A percentile compares a stretch with the other conserved stretches of the same genome.
phyloP scores from a whole-genome alignment of 2,329 filamentous ascomycete genomes.

The Neonectria coccinea region DNA sequence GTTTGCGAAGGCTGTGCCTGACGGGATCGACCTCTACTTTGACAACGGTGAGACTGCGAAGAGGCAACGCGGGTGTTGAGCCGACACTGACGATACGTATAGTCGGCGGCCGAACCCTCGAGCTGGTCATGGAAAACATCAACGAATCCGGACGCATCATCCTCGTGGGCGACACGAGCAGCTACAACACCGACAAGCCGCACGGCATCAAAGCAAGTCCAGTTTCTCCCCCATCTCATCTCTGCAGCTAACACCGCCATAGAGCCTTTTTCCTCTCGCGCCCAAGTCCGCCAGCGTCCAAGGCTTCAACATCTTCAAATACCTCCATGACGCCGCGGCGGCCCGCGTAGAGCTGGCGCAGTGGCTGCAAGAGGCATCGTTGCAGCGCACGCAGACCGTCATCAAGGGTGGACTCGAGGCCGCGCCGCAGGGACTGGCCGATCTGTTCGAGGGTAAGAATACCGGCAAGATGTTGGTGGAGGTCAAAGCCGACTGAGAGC shows the following conservation, averaged over 20 bases:
- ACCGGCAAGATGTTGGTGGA: constrained; percentile 64
- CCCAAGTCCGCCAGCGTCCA: constrained; percentile 59
- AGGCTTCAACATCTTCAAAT: constrained; percentile 82
- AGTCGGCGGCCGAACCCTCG: constrained; percentile 77
- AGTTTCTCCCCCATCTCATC: constrained; percentile 60
- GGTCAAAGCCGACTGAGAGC: constrained; percentile 36
- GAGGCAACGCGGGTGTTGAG: background rate
- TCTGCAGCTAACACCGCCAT: constrained; percentile 64
- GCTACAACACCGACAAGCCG: constrained; percentile 71
- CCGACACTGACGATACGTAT: constrained; percentile 17
- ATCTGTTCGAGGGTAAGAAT: constrained; percentile 76
- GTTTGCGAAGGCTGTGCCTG: constrained; percentile 68
- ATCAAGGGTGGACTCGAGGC: constrained; percentile 74
- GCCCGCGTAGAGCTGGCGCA: constrained; percentile 72
- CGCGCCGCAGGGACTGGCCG: constrained; percentile 72
- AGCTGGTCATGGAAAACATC: constrained; percentile 72
- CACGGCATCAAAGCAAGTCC: constrained; percentile 55
- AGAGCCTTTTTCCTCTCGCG: constrained; percentile 42
- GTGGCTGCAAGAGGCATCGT: constrained; percentile 78
- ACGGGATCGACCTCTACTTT: constrained; percentile 76
- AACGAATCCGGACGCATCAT: constrained; percentile 73
- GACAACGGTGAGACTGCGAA: constrained; percentile 64
- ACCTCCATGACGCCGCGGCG: constrained; percentile 64
- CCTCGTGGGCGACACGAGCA: constrained; percentile 77
- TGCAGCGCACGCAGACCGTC: constrained; percentile 79